Evolutionary conservation across 345 rosid species (phyloP).

Genomic region (Rhodomyrtus tomentosa): DNA sequence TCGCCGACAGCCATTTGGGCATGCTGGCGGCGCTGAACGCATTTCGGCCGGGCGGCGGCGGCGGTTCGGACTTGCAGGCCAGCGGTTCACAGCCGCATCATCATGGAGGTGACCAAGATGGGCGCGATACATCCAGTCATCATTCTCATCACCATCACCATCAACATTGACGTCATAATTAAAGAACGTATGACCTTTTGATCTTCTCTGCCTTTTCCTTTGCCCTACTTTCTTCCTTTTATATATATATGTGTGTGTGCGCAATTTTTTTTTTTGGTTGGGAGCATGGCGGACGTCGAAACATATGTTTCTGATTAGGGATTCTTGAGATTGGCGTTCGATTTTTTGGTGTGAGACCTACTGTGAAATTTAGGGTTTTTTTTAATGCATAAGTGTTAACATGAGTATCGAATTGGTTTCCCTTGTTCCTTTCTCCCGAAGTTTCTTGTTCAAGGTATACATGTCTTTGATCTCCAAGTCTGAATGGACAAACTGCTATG

Average conservation of each 20-base stretch:
- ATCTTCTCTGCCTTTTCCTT: neutral
- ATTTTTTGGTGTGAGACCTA: neutral
- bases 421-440: neutral
- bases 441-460: neutral
- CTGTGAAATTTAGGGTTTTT: neutral
- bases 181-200: neutral
- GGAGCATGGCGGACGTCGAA: neutral
- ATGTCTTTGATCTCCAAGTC: neutral
- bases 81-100: neutral
- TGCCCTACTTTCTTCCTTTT: neutral
- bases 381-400: neutral
- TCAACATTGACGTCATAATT: neutral
- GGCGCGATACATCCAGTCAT: neutral
- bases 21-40: slow-evolving; percentile 61
- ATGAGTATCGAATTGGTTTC: neutral
- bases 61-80: neutral
- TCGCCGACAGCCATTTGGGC: slow-evolving; percentile 46
- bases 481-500: neutral
- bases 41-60: slow-evolving; percentile 21
- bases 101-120: neutral
- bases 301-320: neutral
- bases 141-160: neutral
- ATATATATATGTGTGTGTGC: neutral
- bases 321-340: neutral
- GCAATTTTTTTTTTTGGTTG: neutral